phyloP scores from a whole-genome alignment of 306 rosid species.

The Trichosanthes cucumerina region DNA sequence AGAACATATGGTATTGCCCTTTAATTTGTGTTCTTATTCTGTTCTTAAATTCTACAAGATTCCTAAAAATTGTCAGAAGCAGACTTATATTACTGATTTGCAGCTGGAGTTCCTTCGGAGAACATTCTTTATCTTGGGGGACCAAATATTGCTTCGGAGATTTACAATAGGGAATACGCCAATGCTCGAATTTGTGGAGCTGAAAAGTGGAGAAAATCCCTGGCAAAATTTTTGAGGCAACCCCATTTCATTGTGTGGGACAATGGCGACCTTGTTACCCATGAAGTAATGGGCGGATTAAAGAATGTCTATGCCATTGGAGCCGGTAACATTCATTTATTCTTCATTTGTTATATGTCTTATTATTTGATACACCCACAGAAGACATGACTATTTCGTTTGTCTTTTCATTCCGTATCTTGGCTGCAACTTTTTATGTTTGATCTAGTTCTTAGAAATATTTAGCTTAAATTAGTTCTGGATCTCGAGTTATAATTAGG shows the following conservation, averaged over 20 bases:
- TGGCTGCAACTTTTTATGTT: neutral
- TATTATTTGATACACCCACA: neutral
- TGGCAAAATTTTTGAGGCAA: constrained; percentile 85
- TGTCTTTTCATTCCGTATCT: neutral
- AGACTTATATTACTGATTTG: constrained; percentile 15
- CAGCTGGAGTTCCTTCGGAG: constrained; percentile 81
- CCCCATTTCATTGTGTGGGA: constrained; percentile 94
- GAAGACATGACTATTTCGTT: neutral
- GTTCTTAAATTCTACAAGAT: neutral
- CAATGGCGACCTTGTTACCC: constrained; percentile 91
- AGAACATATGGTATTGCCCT: neutral
- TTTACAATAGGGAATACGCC: constrained; percentile 89
- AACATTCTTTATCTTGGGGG: constrained; percentile 95
- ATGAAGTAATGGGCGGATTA: constrained; percentile 96
- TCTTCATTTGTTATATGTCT: neutral
- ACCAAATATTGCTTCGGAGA: constrained; percentile 91
- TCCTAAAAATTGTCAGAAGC: neutral
- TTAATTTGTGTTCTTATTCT: neutral
- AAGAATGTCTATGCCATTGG: constrained; percentile 98
- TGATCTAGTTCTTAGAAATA: neutral
- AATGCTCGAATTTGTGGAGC: constrained; percentile 94
- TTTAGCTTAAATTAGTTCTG: neutral
- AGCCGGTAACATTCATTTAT: constrained; percentile 52
- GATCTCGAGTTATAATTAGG: neutral
- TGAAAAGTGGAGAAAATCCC: constrained; percentile 83